These are phyloP conservation scores for Pichia occidentalis DNA, from an alignment of 805 yeast genomes.

Conservation along the genomic window DNA sequence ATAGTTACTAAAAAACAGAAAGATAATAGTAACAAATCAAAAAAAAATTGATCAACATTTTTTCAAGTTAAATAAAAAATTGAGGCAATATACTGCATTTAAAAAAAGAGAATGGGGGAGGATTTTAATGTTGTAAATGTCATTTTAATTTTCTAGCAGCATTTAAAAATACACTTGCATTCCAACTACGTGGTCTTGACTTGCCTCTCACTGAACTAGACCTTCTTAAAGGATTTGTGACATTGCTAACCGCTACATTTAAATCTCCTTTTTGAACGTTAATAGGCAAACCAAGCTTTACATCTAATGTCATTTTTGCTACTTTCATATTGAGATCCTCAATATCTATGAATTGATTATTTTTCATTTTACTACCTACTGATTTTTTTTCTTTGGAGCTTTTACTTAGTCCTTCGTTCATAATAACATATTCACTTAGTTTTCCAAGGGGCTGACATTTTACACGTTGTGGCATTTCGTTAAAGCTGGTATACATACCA, in stretches of 20 bases:
- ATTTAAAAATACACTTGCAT: constrained; percentile 8
- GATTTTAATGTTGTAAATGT: background rate
- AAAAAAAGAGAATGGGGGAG: background rate
- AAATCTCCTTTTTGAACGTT: background rate
- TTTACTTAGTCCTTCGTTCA: too few species aligned
- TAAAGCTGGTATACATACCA: constrained; percentile 4
- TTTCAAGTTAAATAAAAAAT: background rate
- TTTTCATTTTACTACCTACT: too few species aligned
- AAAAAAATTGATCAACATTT: too few species aligned
- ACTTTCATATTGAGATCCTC: too few species aligned
- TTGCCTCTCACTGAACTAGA: constrained; percentile 1
- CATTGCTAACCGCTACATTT: background rate
- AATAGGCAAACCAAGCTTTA: too few species aligned
- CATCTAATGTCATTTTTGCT: too few species aligned
- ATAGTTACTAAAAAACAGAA: constrained; percentile 22
- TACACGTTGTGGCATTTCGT: constrained; percentile 2
- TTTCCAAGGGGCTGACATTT: too few species aligned
- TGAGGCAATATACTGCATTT: background rate
- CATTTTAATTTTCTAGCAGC: constrained; percentile 8
- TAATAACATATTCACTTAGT: too few species aligned
- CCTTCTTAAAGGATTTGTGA: constrained; percentile 3
- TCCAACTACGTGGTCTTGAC: constrained; percentile 12
- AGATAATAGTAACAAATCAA: background rate
- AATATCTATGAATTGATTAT: too few species aligned
- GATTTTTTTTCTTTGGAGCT: too few species aligned